Base-by-base conservation (phyloP, 2,329 filamentous ascomycete genomes). In the Sclerotinia minor region DNA sequence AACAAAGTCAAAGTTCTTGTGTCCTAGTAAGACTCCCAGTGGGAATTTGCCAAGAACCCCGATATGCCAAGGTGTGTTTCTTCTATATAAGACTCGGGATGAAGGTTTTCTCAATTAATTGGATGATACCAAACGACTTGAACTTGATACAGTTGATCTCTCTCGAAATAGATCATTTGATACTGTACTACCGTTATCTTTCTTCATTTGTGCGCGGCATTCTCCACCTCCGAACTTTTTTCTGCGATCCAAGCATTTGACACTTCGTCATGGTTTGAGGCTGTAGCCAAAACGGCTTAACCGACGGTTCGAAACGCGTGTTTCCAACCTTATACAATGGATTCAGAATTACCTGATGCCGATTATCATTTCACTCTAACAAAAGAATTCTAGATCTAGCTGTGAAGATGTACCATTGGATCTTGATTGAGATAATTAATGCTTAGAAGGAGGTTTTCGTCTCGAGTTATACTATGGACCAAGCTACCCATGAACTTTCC, bases 241-340 rank as follows among this genome's bases (percentile, higher is more conserved):
- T 19, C 50, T 50, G 24, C 19, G 45, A 35, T 26, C 11, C 26
- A 54, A 63, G 21, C 29, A 50, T 38, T 38, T 61, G 29, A 26
- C 29, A 44, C 32, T n/a, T 24, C 32, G 41, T 47, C 44, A 5
- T 32, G 11, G 64, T 66, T 66, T 66, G 64, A 66, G 29, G 44
- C 24, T 73, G 71, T 68, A 72, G 71, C 71, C 70, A 70, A 72
- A 55, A 44, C 41, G 64, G 73, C 74, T 74, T 74, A 71, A 73
- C 68, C 49, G 47, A 24, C 70, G 29, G 64, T 71, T 70, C 70
- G 70, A 67, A 38, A 8, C 44, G 45, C 44, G 32, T 35, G 21
- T 68, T 67, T 47, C 38, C 13, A 41, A 41, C 38, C 38, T 17
- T 57, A 15, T 24, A 21, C 38, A 49, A 38, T 6, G 38, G 41